Conservation (phyloP, 179 eudicot genomes). For the Drosera spatulata region DNA sequence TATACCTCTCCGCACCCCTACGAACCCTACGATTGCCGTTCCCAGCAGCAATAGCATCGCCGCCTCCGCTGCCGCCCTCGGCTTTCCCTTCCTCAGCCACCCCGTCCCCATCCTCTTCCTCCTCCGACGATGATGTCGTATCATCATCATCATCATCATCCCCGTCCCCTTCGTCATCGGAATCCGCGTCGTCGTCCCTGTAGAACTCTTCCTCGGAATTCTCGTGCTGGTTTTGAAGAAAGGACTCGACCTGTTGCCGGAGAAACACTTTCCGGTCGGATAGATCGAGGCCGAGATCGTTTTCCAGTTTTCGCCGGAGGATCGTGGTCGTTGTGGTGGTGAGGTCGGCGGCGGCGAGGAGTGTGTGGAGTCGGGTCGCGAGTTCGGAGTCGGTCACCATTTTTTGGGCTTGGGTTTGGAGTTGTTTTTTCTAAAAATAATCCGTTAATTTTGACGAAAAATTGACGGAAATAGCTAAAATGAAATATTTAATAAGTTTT, state of each 20-base stretch:
- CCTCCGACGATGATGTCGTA: conserved; percentile 16
- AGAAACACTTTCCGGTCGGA: conserved; percentile 56
- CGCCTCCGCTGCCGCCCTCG: conserved; percentile 10
- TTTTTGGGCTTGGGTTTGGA: background rate
- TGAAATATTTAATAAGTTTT: too few species aligned
- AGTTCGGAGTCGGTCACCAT: conserved; percentile 63
- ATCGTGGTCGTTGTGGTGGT: conserved; percentile 56
- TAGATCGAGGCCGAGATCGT: conserved; percentile 74
- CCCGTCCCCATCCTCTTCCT: conserved; percentile 9
- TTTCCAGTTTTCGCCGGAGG: conserved; percentile 53
- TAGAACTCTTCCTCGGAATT: conserved; percentile 15
- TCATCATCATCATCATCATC: too few species aligned
- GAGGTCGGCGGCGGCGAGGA: conserved; percentile 51
- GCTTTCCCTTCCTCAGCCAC: conserved; percentile 7
- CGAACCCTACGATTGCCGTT: conserved; percentile 3
- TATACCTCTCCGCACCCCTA: background rate
- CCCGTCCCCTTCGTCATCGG: conserved; percentile 13
- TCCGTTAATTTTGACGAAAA: too few species aligned
- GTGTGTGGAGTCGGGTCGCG: conserved; percentile 38
- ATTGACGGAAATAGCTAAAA: too few species aligned
- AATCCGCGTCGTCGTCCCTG: background rate
- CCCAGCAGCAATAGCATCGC: conserved; percentile 3
- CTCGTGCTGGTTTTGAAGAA: conserved; percentile 41
- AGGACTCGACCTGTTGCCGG: conserved; percentile 53
- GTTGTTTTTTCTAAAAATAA: too few species aligned